Conservation (phyloP, 78 protist genomes). For the Protostelium mycophagum region DNA sequence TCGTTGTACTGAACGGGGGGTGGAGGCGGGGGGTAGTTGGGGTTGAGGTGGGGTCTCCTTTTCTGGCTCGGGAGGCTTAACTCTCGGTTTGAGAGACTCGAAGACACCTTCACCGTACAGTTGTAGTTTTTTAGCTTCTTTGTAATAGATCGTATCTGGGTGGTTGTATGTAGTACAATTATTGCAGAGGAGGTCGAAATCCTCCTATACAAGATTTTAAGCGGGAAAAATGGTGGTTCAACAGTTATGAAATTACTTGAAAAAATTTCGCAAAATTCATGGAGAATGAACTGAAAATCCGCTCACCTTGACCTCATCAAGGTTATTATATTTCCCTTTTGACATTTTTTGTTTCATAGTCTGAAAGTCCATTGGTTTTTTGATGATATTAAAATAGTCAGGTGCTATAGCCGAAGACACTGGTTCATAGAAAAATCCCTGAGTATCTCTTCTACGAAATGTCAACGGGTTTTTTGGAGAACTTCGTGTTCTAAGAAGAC, state of each 20-base stretch:
- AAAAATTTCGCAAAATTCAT: neutral
- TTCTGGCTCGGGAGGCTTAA: neutral
- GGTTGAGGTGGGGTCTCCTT: neutral
- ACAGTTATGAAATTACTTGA: neutral
- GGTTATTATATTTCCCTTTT: neutral
- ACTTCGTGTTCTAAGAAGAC: too few species aligned
- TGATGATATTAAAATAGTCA: conserved; percentile 29
- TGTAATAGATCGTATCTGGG: conserved; percentile 4
- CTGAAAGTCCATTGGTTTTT: conserved; percentile 49
- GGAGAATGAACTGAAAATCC: neutral
- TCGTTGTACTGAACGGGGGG: neutral
- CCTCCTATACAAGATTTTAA: too few species aligned
- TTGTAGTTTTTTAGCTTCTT: conserved; percentile 32
- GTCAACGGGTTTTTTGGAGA: too few species aligned
- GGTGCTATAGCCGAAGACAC: conserved; percentile 52
- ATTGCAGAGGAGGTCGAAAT: conserved; percentile 40
- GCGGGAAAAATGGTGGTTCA: too few species aligned
- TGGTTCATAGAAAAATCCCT: conserved; percentile 24
- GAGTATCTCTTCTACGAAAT: conserved; percentile 20
- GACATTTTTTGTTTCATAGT: conserved; percentile 23
- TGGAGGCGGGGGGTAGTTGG: neutral
- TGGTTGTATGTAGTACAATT: conserved; percentile 45
- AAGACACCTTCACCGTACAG: neutral
- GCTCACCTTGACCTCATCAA: conserved; percentile 3
- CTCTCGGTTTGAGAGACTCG: neutral